A percentile compares a stretch with the other conserved stretches of the same genome.
Conservation (phyloP, 352 stramenopile genomes). For the Phytophthora vignae region DNA sequence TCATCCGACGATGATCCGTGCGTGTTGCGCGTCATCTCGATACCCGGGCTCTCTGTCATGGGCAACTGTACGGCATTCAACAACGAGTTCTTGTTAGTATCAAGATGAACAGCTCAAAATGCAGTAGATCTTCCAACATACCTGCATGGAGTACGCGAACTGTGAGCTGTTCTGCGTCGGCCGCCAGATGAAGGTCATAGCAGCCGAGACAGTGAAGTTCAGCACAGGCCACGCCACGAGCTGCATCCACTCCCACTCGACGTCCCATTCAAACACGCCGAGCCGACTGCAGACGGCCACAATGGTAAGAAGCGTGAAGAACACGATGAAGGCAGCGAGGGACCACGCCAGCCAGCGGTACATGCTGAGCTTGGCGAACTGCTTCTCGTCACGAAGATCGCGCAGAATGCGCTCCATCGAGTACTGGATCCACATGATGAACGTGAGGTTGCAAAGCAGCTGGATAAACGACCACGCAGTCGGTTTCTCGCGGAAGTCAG, state of each 20-base stretch:
- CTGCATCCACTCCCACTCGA: slow-evolving; percentile 93
- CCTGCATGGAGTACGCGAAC: slow-evolving; percentile 88
- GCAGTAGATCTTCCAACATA: slow-evolving; percentile 25
- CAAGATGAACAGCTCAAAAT: slow-evolving; percentile 24
- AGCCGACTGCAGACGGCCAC: slow-evolving; percentile 83
- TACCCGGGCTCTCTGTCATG: slow-evolving; percentile 69
- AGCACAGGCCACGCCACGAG: slow-evolving; percentile 92
- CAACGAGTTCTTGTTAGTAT: slow-evolving; percentile 15
- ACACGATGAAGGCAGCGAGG: slow-evolving; percentile 85
- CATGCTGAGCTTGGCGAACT: slow-evolving; percentile 92
- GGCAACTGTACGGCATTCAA: slow-evolving; percentile 53
- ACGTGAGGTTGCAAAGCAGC: slow-evolving; percentile 87
- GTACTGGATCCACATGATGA: slow-evolving; percentile 93
- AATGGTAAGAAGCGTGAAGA: slow-evolving; percentile 89
- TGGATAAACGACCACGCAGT: slow-evolving; percentile 89
- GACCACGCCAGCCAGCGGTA: slow-evolving; percentile 87
- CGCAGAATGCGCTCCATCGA: slow-evolving; percentile 88
- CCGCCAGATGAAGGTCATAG: slow-evolving; percentile 92
- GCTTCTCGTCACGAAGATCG: slow-evolving; percentile 83
- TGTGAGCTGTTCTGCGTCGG: slow-evolving; percentile 87
- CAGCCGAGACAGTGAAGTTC: slow-evolving; percentile 91
- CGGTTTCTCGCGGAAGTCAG: slow-evolving; percentile 79
- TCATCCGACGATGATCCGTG: slow-evolving; percentile 60
- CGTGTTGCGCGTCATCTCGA: slow-evolving; percentile 71
- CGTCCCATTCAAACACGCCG: slow-evolving; percentile 90